Conservation (phyloP, 306 rosid species). For the Trifolium subterraneum region DNA sequence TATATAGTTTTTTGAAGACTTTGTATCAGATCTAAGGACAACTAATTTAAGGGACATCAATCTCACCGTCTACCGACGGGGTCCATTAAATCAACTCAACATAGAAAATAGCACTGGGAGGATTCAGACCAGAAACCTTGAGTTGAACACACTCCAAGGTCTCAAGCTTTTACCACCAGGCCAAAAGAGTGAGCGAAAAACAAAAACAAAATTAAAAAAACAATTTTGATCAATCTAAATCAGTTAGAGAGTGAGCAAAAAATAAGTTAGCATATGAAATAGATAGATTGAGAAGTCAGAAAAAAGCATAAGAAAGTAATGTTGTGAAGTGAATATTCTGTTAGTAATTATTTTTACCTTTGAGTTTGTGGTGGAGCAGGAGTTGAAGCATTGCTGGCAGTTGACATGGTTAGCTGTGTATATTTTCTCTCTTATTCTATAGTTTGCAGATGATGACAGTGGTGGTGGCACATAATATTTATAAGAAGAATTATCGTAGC, state of each 20-base stretch:
- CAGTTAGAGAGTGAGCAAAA: not conserved
- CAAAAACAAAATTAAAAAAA: not conserved
- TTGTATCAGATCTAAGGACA: too few relatives aligned
- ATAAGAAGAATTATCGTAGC: too few relatives aligned
- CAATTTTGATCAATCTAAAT: not conserved
- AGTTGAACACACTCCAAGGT: too few relatives aligned
- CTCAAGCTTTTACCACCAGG: too few relatives aligned
- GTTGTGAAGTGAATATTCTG: not conserved
- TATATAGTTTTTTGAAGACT: too few relatives aligned
- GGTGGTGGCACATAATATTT: conserved; percentile 8
- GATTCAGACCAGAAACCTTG: too few relatives aligned
- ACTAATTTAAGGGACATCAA: too few relatives aligned
- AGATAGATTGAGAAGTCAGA: not conserved
- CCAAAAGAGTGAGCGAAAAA: too few relatives aligned
- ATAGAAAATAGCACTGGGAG: too few relatives aligned
- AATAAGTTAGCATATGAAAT: not conserved
- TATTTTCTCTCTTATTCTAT: not conserved
- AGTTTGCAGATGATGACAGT: not conserved
- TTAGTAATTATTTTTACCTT: conserved; percentile 39
- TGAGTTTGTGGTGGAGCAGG: conserved; percentile 37
- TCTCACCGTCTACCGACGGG: too few relatives aligned
- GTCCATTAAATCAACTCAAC: too few relatives aligned
- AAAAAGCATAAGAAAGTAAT: not conserved
- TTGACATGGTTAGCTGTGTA: conserved; percentile 35
- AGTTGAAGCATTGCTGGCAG: not conserved